Evolutionary conservation across 176 grass and related monocot species (phyloP).

Genomic region (Zoysia japonica): DNA sequence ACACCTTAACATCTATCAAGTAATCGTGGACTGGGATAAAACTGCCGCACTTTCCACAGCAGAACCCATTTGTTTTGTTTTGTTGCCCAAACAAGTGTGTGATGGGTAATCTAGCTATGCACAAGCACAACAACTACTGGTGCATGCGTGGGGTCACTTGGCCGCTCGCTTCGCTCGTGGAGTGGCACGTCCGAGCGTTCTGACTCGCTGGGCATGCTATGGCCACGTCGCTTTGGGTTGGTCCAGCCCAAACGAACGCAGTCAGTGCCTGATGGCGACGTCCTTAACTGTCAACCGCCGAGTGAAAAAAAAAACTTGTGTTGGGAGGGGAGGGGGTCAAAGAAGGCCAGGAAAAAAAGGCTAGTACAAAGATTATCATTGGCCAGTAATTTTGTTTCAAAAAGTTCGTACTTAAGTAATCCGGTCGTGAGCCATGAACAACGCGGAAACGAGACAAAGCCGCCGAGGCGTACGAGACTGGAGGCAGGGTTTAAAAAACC

Average conservation of each 20-base stretch:
- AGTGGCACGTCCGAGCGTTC: neutral
- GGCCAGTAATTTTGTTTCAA: neutral
- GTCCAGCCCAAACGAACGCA: slow-evolving; percentile 10
- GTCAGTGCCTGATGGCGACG: neutral
- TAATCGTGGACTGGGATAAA: too few relatives aligned
- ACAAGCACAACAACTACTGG: neutral
- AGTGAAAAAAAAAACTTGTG: neutral
- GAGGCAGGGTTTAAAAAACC: too few relatives aligned
- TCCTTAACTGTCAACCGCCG: slow-evolving; percentile 3
- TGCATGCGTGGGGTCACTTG: neutral
- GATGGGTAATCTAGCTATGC: too few relatives aligned
- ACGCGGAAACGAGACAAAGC: neutral
- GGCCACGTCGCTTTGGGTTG: neutral
- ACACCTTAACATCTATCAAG: too few relatives aligned
- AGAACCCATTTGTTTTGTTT: too few relatives aligned
- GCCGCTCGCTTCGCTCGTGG: neutral
- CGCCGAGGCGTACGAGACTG: too few relatives aligned
- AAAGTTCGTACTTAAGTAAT: neutral
- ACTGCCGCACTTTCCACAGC: too few relatives aligned
- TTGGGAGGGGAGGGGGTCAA: too few relatives aligned
- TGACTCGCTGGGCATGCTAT: neutral
- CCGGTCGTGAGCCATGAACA: neutral
- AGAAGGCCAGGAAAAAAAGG: neutral
- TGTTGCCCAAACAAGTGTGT: too few relatives aligned
- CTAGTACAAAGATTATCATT: slow-evolving; percentile 2